Conservation (phyloP, 2,329 filamentous ascomycete genomes). For the Cytospora chrysosperma region DNA sequence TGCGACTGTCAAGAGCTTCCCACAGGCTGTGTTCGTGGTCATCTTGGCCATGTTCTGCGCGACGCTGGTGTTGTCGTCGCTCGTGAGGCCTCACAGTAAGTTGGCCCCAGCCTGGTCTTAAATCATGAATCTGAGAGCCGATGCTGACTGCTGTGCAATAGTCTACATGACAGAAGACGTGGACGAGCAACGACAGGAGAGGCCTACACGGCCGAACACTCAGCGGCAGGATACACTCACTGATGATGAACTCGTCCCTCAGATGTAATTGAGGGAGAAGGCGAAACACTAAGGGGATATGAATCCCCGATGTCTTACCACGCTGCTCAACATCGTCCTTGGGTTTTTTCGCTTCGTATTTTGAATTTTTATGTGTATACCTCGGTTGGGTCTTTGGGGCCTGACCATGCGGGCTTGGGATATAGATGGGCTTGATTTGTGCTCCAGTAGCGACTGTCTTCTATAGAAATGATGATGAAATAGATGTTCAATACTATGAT, state of each 20-base stretch:
- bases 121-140: neutral
- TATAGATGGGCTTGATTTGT: neutral
- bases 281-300: no score
- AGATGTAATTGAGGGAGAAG: conserved; percentile 17
- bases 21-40: conserved; percentile 81
- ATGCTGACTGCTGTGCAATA: conserved; percentile 9
- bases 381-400: neutral
- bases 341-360: neutral
- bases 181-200: neutral
- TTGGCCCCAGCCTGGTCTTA: conserved; percentile 27
- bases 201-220: neutral
- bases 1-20: conserved; percentile 72
- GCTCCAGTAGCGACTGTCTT: neutral
- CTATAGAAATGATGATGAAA: neutral
- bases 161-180: conserved; percentile 25
- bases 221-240: conserved; percentile 21
- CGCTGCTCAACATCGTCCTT: neutral
- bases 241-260: conserved; percentile 29
- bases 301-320: neutral
- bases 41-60: conserved; percentile 65
- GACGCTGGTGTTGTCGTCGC: conserved; percentile 65
- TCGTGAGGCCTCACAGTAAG: conserved; percentile 74
- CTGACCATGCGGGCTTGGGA: neutral
- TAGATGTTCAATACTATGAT: neutral
- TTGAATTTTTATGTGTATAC: neutral